Conservation (phyloP, 345 rosid genomes). For the Boechera divaricarpa region DNA sequence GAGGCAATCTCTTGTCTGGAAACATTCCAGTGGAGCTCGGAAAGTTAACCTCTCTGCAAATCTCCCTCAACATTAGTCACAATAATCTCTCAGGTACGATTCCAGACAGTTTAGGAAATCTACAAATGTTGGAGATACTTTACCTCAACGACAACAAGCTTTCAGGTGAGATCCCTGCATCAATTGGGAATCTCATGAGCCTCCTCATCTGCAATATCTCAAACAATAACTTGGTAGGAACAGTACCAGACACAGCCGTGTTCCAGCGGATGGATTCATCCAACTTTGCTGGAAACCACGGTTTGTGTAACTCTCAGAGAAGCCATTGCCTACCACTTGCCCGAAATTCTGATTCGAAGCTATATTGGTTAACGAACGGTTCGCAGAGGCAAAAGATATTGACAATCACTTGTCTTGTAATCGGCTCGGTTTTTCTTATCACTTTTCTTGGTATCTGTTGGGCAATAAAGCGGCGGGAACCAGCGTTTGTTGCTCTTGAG, state of each 20-base stretch:
- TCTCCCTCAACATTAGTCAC: constrained; percentile 80
- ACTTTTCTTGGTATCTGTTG: constrained; percentile 55
- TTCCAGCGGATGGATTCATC: constrained; percentile 70
- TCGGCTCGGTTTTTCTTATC: constrained; percentile 60
- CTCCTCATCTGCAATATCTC: constrained; percentile 83
- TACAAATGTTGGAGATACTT: constrained; percentile 75
- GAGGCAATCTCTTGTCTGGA: constrained; percentile 73
- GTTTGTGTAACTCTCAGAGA: constrained; percentile 57
- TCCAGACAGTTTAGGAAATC: constrained; percentile 71
- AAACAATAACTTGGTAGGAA: constrained; percentile 70
- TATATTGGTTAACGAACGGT: constrained; percentile 48
- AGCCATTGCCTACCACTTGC: constrained; percentile 46
- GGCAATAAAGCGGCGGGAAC: constrained; percentile 54
- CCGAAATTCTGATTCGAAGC: constrained; percentile 43
- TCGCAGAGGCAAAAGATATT: constrained; percentile 52
- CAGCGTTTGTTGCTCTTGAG: constrained; percentile 54
- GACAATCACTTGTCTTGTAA: constrained; percentile 52
- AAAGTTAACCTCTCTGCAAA: constrained; percentile 70
- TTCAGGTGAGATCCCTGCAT: constrained; percentile 68
- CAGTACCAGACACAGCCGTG: constrained; percentile 61
- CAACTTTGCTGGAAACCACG: constrained; percentile 71
- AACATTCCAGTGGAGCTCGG: constrained; percentile 69
- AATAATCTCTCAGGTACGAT: constrained; percentile 69
- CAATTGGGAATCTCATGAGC: constrained; percentile 73
- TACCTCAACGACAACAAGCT: constrained; percentile 76